Conservation (phyloP, 305 asterid genomes). For the Solanum hybrid region DNA sequence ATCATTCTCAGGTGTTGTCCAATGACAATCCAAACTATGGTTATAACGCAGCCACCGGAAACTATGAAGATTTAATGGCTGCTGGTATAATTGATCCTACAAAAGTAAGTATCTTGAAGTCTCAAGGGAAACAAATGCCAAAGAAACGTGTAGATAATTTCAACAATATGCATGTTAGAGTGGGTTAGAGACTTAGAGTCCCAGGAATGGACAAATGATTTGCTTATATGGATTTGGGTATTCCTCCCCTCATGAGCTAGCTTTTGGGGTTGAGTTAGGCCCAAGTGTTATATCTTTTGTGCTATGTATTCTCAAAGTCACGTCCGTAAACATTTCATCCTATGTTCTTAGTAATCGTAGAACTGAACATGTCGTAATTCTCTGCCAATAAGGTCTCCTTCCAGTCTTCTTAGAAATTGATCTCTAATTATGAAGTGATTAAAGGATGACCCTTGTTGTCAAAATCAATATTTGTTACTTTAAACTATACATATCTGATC, state of each 20-base stretch:
- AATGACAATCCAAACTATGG: constrained; percentile 46
- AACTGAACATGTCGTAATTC: neutral
- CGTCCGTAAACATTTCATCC: neutral
- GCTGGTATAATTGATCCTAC: constrained; percentile 70
- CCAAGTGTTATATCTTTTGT: neutral
- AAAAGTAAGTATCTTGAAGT: constrained; percentile 26
- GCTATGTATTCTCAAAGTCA: neutral
- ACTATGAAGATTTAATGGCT: constrained; percentile 54
- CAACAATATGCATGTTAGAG: neutral
- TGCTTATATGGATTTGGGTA: neutral
- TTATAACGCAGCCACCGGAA: constrained; percentile 58
- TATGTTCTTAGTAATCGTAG: neutral
- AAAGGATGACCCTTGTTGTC: neutral
- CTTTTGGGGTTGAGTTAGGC: neutral
- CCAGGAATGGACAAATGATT: neutral
- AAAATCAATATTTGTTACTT: neutral
- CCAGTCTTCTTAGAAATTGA: neutral
- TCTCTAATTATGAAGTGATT: neutral
- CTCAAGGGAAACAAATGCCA: neutral
- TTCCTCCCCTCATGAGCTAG: neutral
- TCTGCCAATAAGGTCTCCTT: neutral
- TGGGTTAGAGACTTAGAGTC: neutral
- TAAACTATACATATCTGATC: neutral
- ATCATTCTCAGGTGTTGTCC: constrained; percentile 36
- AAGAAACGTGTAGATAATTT: neutral